phyloP scores from a whole-genome alignment of 2,329 filamentous ascomycete species.

The Knufia petricola region DNA sequence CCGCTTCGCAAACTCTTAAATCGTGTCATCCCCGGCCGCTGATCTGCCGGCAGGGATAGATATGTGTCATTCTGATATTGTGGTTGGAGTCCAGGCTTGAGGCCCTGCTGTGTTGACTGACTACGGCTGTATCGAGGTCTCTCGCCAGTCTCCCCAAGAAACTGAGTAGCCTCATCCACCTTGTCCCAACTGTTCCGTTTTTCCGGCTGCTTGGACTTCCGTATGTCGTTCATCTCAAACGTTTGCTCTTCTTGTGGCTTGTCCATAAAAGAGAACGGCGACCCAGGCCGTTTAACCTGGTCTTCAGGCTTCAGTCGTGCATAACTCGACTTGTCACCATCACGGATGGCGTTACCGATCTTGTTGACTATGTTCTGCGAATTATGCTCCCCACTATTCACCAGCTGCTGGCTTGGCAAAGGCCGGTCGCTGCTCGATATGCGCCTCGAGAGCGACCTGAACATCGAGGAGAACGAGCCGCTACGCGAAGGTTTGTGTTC shows the following conservation, averaged over 20 bases:
- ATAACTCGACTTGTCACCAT: conserved; percentile 15
- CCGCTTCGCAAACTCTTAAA: conserved; percentile 22
- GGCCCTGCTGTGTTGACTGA: conserved; percentile 8
- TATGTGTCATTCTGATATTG: conserved; percentile 5
- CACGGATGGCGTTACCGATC: conserved; percentile 18
- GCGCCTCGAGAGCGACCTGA: conserved; percentile 18
- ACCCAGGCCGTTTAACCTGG: conserved; percentile 61
- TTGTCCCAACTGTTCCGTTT: conserved; percentile 13
- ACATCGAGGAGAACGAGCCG: conserved; percentile 19
- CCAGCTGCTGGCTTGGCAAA: conserved; percentile 20
- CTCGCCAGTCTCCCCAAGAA: conserved; percentile 11
- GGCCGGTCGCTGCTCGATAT: conserved; percentile 13
- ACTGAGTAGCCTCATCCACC: conserved; percentile 5
- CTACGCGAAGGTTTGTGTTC: conserved; percentile 16
- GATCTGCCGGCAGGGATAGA: conserved; percentile 9
- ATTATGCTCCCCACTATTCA: conserved; percentile 13
- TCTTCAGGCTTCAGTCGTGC: conserved; percentile 10
- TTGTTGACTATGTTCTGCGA: conserved; percentile 19
- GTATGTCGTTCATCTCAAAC: conserved; percentile 21
- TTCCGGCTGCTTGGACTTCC: conserved; percentile 7
- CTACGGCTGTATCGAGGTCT: conserved; percentile 10
- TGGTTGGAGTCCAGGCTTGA: not conserved
- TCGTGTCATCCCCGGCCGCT: conserved; percentile 19
- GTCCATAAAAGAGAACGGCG: conserved; percentile 62
- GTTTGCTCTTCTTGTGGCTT: conserved; percentile 19